These are phyloP conservation scores for Vickermania ingenoplastis DNA, from an alignment of 208 protist species.

Conservation along the genomic window DNA sequence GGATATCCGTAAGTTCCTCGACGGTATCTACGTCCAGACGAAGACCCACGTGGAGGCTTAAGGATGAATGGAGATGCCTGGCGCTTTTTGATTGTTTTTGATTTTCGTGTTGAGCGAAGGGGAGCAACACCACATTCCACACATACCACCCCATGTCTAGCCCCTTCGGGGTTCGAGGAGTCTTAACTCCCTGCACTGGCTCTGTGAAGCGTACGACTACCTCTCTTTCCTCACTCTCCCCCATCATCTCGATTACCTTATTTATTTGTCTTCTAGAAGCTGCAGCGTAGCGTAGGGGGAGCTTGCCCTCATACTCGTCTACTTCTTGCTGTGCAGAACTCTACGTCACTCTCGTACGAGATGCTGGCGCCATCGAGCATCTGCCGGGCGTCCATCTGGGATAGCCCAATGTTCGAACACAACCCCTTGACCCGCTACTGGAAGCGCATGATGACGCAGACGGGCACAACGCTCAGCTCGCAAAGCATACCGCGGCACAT, in stretches of 20 bases:
- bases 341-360: background rate
- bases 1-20: constrained; percentile 99
- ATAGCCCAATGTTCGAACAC: constrained; percentile 71
- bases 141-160: too few relatives aligned
- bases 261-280: background rate
- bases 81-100: constrained; percentile 1
- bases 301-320: background rate
- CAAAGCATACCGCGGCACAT: constrained; percentile 83
- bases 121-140: too few relatives aligned
- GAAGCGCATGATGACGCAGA: constrained; percentile 75
- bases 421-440: constrained; percentile 70
- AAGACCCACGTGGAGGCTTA: constrained; percentile 85
- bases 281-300: background rate
- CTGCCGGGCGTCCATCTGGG: constrained; percentile 63
- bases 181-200: too few relatives aligned
- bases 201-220: too few relatives aligned
- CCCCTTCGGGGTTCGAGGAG: too few relatives aligned
- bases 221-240: too few relatives aligned
- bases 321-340: background rate
- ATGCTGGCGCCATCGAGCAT: constrained; percentile 12
- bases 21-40: constrained; percentile 99
- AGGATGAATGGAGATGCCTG: constrained; percentile 11
- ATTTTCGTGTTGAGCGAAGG: constrained; percentile 3
- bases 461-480: constrained; percentile 61
- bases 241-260: background rate